These are phyloP conservation scores for Wickerhamiella brachini DNA, from an alignment of 805 yeast genomes.

Conservation along the genomic window DNA sequence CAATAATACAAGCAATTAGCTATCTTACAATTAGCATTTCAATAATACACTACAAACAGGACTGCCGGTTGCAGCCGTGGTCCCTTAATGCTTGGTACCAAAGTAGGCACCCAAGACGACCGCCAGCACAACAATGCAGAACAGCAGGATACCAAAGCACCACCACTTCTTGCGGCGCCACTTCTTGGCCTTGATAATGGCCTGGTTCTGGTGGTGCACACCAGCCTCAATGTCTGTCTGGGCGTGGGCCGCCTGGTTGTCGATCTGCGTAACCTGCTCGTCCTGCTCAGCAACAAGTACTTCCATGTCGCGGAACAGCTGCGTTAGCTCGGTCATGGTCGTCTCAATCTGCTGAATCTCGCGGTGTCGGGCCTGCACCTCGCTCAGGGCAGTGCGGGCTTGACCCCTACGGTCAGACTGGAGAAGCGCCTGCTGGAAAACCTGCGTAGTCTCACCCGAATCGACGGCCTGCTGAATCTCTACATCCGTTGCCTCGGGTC, in stretches of 20 bases:
- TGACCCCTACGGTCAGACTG: conserved; percentile 36
- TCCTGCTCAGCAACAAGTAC: conserved; percentile 92
- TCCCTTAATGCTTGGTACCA: conserved; percentile 2
- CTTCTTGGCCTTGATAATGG: conserved; percentile 73
- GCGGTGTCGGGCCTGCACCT: conserved; percentile 90
- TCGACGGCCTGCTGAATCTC: conserved; percentile 79
- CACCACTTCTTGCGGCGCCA: conserved; percentile 87
- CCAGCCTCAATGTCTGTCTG: conserved; percentile 89
- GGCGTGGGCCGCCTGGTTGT: conserved; percentile 67
- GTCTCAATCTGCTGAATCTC: conserved; percentile 90
- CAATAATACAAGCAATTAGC: neutral
- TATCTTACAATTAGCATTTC: neutral
- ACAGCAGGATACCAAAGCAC: conserved; percentile 33
- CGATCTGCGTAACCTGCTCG: conserved; percentile 67
- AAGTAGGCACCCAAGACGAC: conserved; percentile 15
- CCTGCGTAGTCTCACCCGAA: conserved; percentile 72
- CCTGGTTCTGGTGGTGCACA: conserved; percentile 84
- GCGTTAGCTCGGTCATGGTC: conserved; percentile 90
- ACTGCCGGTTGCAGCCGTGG: neutral
- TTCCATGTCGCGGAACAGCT: conserved; percentile 92
- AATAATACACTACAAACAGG: neutral
- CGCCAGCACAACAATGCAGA: conserved; percentile 18
- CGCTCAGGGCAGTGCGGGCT: conserved; percentile 87
- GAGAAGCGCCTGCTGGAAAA: conserved; percentile 71
- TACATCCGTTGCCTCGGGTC: conserved; percentile 41